Percentiles rank a stretch among this genome's conserved stretches.
phyloP scores from a whole-genome alignment of 2,329 filamentous ascomycete genomes.

The Botrytis byssoidea region DNA sequence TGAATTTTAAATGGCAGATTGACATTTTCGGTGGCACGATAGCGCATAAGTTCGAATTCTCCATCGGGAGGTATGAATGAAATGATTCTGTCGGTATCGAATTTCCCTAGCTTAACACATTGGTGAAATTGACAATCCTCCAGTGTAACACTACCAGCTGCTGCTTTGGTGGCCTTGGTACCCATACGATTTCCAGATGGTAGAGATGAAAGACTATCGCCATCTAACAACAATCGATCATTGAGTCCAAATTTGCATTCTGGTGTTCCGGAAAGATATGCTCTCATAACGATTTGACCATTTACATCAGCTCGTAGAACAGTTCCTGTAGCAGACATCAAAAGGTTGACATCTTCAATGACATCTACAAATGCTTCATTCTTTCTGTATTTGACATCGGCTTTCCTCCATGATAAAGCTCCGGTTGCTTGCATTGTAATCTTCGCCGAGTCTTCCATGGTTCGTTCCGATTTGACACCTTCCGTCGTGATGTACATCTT shows the following conservation, averaged over 20 bases:
- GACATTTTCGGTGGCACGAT: constrained; percentile 96
- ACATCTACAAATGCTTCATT: constrained; percentile 99
- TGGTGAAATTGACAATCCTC: constrained; percentile 99
- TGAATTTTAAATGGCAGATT: constrained; percentile 99
- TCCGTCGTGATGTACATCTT: constrained; percentile 99
- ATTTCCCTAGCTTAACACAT: constrained; percentile 95
- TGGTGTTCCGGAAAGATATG: constrained; percentile 91
- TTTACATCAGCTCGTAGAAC: constrained; percentile 95
- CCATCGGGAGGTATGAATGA: constrained; percentile 96
- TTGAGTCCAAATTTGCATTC: constrained; percentile 99
- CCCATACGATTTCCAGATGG: constrained; percentile 75
- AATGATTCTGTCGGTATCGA: constrained; percentile 95
- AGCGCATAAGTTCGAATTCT: constrained; percentile 98
- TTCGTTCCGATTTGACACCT: constrained; percentile 88
- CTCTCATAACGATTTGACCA: constrained; percentile 97
- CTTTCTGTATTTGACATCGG: constrained; percentile 98
- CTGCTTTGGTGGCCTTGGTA: constrained; percentile 89
- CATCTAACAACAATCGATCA: constrained; percentile 88
- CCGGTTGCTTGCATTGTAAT: constrained; percentile 99
- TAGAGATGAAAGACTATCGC: constrained; percentile 62
- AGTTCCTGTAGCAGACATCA: constrained; percentile 97
- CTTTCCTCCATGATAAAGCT: constrained; percentile 92
- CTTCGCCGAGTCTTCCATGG: constrained; percentile 88
- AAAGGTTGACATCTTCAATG: constrained; percentile 96
- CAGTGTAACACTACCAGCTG: constrained; percentile 89